These are phyloP conservation scores for Alternaria dauci DNA, from an alignment of 2,329 filamentous ascomycete species.

Conservation along the genomic window DNA sequence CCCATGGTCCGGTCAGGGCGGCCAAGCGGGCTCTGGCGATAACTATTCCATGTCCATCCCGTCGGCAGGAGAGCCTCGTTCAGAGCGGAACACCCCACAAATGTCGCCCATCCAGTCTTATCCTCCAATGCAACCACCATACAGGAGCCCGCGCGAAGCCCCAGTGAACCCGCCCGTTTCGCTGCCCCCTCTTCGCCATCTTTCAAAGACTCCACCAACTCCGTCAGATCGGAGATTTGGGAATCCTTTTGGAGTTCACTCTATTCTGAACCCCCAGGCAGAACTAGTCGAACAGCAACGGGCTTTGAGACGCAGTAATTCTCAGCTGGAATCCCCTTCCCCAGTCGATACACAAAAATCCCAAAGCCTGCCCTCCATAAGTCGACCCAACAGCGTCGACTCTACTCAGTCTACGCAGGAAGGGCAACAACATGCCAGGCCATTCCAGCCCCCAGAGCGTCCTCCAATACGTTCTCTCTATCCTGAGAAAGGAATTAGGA, in stretches of 20 bases:
- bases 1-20: conserved; percentile 47
- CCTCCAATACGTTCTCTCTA: conserved; percentile 59
- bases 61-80: conserved; percentile 30
- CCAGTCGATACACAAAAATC: conserved; percentile 49
- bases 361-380: conserved; percentile 46
- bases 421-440: conserved; percentile 33
- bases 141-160: conserved; percentile 31
- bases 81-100: conserved; percentile 40
- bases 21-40: conserved; percentile 46
- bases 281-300: conserved; percentile 45
- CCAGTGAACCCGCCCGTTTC: conserved; percentile 32
- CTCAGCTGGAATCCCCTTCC: conserved; percentile 55
- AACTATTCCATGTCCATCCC: conserved; percentile 41
- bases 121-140: conserved; percentile 39
- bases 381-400: conserved; percentile 47
- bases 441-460: conserved; percentile 37
- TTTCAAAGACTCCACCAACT: conserved; percentile 47
- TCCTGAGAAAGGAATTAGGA: conserved; percentile 64
- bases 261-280: conserved; percentile 56
- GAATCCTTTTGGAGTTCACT: conserved; percentile 54
- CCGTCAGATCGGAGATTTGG: conserved; percentile 41
- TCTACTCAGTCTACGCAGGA: conserved; percentile 41
- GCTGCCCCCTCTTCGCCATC: conserved; percentile 46
- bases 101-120: conserved; percentile 38
- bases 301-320: conserved; percentile 52